Evolutionary conservation across 148 eudicot species (phyloP).

Genomic region (Chenopodium formosanum): DNA sequence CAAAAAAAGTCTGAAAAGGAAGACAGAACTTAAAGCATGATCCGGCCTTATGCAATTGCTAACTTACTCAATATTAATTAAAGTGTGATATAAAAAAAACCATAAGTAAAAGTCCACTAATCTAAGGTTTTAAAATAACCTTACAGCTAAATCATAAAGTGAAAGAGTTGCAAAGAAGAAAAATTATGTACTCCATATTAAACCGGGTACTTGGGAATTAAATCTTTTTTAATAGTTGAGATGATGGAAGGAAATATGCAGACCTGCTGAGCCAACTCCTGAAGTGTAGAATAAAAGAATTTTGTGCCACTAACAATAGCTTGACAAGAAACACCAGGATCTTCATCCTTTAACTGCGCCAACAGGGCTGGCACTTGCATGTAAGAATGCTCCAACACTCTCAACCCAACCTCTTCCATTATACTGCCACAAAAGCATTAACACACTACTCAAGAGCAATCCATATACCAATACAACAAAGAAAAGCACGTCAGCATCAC

Average conservation of each 20-base stretch:
- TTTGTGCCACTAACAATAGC: slow-evolving; percentile 62
- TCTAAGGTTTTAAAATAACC: neutral
- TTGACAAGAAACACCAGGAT: slow-evolving; percentile 55
- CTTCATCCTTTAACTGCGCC: slow-evolving; percentile 52
- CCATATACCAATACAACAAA: neutral
- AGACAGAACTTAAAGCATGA: neutral
- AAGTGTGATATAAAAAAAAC: neutral
- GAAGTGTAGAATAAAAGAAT: slow-evolving; percentile 54
- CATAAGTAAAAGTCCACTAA: neutral
- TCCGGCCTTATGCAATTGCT: neutral
- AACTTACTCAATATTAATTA: neutral
- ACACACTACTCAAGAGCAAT: neutral
- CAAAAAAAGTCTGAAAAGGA: neutral
- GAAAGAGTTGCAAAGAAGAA: neutral
- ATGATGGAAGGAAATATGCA: slow-evolving; percentile 12
- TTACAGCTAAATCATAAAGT: neutral
- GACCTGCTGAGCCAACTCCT: slow-evolving; percentile 81
- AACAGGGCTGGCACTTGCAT: slow-evolving; percentile 55
- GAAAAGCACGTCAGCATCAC: neutral
- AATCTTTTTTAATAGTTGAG: neutral
- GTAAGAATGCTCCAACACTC: slow-evolving; percentile 52
- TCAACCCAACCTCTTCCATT: slow-evolving; percentile 68
- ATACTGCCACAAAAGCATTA: slow-evolving; percentile 35
- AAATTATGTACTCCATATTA: too few relatives aligned
- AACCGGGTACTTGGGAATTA: neutral